Conservation (phyloP, 495 filamentous ascomycete species). For the Penicillium desertorum region DNA sequence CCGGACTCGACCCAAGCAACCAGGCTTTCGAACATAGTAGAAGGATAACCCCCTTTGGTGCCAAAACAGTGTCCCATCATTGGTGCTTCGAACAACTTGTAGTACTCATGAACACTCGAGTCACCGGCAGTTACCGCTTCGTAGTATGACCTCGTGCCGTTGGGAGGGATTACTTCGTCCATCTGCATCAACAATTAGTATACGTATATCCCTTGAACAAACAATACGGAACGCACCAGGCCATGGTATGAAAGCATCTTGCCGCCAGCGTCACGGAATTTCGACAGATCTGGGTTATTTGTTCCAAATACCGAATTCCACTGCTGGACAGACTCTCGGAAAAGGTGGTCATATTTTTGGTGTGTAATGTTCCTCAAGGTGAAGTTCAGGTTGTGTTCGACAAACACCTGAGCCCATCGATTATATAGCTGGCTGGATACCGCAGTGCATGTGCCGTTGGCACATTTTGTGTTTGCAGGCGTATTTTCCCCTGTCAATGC, state of each 20-base stretch:
- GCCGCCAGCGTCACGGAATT: neutral
- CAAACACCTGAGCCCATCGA: neutral
- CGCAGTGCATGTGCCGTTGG: neutral
- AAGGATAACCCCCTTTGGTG: neutral
- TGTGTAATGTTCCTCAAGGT: neutral
- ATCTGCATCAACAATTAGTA: neutral
- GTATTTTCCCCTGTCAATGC: neutral
- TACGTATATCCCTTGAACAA: neutral
- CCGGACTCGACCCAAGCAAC: constrained; percentile 1
- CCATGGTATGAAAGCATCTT: neutral
- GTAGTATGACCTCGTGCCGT: neutral
- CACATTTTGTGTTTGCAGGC: neutral
- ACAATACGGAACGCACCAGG: neutral
- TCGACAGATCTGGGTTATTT: neutral
- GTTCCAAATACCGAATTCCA: neutral
- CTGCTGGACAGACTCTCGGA: neutral
- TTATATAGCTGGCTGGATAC: neutral
- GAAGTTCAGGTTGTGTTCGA: neutral
- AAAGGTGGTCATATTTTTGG: neutral
- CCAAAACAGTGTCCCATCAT: constrained; percentile 1
- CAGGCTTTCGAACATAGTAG: neutral
- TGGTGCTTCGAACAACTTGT: neutral
- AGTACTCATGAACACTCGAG: neutral
- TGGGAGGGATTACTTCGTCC: neutral
- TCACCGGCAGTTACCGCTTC: neutral